Evolutionary conservation across 768 basidiomycete genomes (phyloP).

Genomic region (Pisolithus orientalis): DNA sequence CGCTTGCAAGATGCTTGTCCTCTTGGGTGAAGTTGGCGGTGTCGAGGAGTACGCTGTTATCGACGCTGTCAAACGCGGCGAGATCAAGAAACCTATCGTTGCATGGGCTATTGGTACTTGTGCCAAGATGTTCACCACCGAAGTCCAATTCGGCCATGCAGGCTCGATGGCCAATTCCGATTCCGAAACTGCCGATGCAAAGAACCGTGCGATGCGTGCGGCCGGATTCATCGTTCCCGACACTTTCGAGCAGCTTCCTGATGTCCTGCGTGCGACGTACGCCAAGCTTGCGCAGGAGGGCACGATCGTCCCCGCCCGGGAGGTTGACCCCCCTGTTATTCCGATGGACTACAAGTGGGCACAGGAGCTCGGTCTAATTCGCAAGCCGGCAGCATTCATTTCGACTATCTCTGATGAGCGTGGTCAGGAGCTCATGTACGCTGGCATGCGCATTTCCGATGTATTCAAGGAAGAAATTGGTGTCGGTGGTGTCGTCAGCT

Average conservation of each 20-base stretch:
- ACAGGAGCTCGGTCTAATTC: conserved; percentile 94
- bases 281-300: conserved; percentile 70
- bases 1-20: conserved; percentile 97
- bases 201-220: conserved; percentile 91
- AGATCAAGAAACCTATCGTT: conserved; percentile 97
- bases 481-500: conserved; percentile 90
- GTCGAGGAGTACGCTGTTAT: conserved; percentile 99
- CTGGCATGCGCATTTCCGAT: conserved; percentile 97
- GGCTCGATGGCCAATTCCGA: conserved; percentile 98
- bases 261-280: conserved; percentile 80
- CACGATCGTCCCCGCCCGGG: conserved; percentile 58
- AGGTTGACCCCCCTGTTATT: conserved; percentile 89
- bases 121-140: conserved; percentile 99
- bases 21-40: conserved; percentile 98
- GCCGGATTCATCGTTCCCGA: conserved; percentile 97
- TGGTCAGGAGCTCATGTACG: conserved; percentile 96
- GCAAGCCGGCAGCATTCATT: conserved; percentile 98
- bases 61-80: conserved; percentile 88
- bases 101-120: conserved; percentile 99
- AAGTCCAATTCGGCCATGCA: conserved; percentile 99
- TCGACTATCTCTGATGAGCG: conserved; percentile 99
- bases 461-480: conserved; percentile 98
- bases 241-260: conserved; percentile 94
- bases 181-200: conserved; percentile 95
- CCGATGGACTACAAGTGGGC: conserved; percentile 99